Base-by-base conservation (phyloP, 768 basidiomycete genomes). In the Amanita thiersii region DNA sequence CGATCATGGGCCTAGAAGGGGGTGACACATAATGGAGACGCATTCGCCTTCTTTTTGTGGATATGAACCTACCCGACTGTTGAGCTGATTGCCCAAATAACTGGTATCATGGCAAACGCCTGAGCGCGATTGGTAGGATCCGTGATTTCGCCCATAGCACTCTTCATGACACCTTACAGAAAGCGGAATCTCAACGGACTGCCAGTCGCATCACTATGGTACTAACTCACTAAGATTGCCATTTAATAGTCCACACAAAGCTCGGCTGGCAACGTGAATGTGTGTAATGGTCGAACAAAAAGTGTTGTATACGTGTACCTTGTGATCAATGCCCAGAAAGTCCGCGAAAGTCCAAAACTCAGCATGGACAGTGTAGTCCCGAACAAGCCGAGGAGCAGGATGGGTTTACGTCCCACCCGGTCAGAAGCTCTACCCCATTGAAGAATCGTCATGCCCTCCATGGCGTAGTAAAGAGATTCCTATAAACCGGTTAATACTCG, bases 381-480 rank as follows among this genome's bases (percentile, higher is more conserved):
- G 4, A 66, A 44, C 23, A 75, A 54, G 3, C 74, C 72, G 5
- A 69, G 37, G 8, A 74, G 45, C 10, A 75, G 46, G 20, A 76
- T 58, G 9, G 73, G 73, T 31, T 72, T 70, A 12, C 74, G 61
- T 3, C 74, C 74, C 6, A 72, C 50, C 14, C 51, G 54, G 42
- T 76, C 72, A 1, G 75, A 77, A 10, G 62, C 43, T 18, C 70
- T 64, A 43, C 71, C 72, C 75, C 75, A 76, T 45, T 70, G 68
- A 37, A 75, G 59, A 1, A 68, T 60, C 1, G 68, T 69, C 10
- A 68, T 19, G 2, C 70, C 70, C 38, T 77, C 71, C 0, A 69
- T 62, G 9, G 63, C 52, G 43, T 67, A 77, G 51, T 75, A 77
- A 10, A 75, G 50, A 3, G 72, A 73, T 52, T 75, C 73, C 75